A percentile compares a stretch with the other conserved stretches of the same genome.
These are phyloP conservation scores for Yarrowia osloensis DNA, from an alignment of 805 yeast species.

Conservation along the genomic window DNA sequence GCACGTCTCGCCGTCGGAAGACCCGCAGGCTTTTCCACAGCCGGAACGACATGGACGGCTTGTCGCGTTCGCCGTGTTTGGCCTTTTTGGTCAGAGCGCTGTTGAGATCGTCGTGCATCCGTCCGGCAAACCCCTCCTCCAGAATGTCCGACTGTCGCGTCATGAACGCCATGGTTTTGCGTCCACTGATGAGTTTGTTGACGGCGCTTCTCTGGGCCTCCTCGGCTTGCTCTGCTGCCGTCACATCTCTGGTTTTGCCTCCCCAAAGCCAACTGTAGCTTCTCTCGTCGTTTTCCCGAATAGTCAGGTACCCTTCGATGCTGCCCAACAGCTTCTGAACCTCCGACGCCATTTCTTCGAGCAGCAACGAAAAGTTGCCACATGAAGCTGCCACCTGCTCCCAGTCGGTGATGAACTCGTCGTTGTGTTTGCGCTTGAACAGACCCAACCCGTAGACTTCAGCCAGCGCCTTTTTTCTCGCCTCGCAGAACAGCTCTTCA, in stretches of 20 bases:
- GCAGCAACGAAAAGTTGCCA: conserved; percentile 70
- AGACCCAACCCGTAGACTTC: conserved; percentile 59
- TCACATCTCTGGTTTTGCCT: conserved; percentile 34
- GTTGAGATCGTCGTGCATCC: conserved; percentile 16
- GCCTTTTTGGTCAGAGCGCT: conserved; percentile 20
- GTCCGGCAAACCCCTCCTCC: conserved; percentile 30
- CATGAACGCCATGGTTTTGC: conserved; percentile 19
- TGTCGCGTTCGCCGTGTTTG: conserved; percentile 20
- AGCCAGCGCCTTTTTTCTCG: conserved; percentile 59
- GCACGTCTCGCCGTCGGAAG: conserved; percentile 66
- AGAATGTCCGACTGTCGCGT: conserved; percentile 14
- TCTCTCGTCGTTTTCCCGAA: conserved; percentile 33
- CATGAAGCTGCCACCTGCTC: conserved; percentile 85
- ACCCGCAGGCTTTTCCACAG: conserved; percentile 48
- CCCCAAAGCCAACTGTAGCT: conserved; percentile 53
- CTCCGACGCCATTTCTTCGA: conserved; percentile 64
- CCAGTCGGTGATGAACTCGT: conserved; percentile 55
- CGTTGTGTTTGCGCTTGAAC: conserved; percentile 46
- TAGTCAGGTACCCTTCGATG: conserved; percentile 44
- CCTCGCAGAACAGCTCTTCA: conserved; percentile 54
- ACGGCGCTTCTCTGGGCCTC: conserved; percentile 4
- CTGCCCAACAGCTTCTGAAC: conserved; percentile 50
- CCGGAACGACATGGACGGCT: conserved; percentile 36
- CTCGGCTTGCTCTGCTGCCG: neutral
- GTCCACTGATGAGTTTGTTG: conserved; percentile 12